Evolutionary conservation across 2,329 filamentous ascomycete species (phyloP).

Genomic region (Pseudogymnoascus sp.): DNA sequence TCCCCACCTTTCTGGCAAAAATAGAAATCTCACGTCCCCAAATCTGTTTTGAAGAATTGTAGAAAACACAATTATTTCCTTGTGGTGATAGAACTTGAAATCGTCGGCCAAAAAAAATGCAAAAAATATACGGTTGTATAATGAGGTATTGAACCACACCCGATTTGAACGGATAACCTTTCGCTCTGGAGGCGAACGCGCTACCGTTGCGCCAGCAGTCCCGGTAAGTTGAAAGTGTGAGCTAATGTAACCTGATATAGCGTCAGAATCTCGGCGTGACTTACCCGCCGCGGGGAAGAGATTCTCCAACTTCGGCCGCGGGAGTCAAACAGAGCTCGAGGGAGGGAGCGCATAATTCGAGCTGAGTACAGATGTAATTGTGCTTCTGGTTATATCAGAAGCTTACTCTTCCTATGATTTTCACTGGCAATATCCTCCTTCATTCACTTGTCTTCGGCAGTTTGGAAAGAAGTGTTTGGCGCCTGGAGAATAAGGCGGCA

Average conservation of each 20-base stretch:
- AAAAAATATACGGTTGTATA: slow-evolving; percentile 1
- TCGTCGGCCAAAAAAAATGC: background rate
- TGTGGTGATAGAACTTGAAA: background rate
- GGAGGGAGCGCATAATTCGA: background rate
- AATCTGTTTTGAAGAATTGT: background rate
- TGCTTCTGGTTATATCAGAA: background rate
- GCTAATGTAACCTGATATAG: slow-evolving; percentile 1
- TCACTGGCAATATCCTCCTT: background rate
- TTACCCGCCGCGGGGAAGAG: background rate
- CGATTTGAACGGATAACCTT: slow-evolving; percentile 12
- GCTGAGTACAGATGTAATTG: background rate
- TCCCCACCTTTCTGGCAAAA: background rate
- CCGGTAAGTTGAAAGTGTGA: background rate
- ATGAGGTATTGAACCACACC: slow-evolving; percentile 10
- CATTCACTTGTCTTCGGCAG: background rate
- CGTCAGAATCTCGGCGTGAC: background rate
- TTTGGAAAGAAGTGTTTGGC: background rate
- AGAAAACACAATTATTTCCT: background rate
- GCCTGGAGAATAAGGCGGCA: background rate
- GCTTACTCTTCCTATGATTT: background rate
- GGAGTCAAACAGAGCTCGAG: background rate
- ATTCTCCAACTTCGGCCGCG: background rate
- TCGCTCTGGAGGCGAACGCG: slow-evolving; percentile 11
- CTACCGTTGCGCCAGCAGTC: slow-evolving; percentile 11
- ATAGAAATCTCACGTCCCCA: background rate